A percentile compares a stretch with the other conserved stretches of the same genome.
These are phyloP conservation scores for Colletotrichum plurivorum DNA, from an alignment of 2,329 filamentous ascomycete genomes.

Conservation along the genomic window DNA sequence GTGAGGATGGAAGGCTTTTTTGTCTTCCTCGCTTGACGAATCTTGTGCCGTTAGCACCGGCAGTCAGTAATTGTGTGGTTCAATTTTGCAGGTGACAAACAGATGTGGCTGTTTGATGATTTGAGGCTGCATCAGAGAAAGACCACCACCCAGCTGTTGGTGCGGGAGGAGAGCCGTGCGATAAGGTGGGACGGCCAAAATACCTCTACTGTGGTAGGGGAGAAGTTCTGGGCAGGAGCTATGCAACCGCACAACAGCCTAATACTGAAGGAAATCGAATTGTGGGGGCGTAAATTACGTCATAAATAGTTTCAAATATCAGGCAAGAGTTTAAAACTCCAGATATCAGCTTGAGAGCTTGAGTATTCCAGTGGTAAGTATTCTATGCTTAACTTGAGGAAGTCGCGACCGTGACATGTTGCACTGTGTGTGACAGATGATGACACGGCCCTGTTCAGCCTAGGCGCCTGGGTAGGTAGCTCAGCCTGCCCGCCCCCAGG, in stretches of 20 bases:
- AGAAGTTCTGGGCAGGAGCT: not conserved
- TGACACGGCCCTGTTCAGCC: constrained; percentile 24
- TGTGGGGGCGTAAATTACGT: too few species aligned
- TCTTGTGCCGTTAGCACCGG: constrained; percentile 27
- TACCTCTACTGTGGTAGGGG: constrained; percentile 17
- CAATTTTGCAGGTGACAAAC: constrained; percentile 26
- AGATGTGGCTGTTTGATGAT: constrained; percentile 40
- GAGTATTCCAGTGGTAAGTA: not conserved
- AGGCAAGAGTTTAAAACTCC: not conserved
- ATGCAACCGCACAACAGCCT: not conserved
- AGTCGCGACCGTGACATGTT: not conserved
- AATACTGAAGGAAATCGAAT: not conserved
- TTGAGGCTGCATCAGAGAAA: constrained; percentile 38
- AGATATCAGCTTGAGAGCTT: not conserved
- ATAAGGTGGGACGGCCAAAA: constrained; percentile 10
- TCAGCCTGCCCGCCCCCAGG: constrained; percentile 16
- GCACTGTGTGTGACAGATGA: constrained; percentile 8
- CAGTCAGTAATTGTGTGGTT: constrained; percentile 32
- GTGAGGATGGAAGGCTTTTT: not conserved
- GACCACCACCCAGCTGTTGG: constrained; percentile 31
- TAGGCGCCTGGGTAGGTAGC: constrained; percentile 5
- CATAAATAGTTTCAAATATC: too few species aligned
- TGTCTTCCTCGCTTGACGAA: constrained; percentile 26
- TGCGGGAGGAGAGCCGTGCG: constrained; percentile 25
- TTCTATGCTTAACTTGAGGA: constrained; percentile 9